Evolutionary conservation across 129 eudicot species (phyloP).

Genomic region (Flaveria linearis): DNA sequence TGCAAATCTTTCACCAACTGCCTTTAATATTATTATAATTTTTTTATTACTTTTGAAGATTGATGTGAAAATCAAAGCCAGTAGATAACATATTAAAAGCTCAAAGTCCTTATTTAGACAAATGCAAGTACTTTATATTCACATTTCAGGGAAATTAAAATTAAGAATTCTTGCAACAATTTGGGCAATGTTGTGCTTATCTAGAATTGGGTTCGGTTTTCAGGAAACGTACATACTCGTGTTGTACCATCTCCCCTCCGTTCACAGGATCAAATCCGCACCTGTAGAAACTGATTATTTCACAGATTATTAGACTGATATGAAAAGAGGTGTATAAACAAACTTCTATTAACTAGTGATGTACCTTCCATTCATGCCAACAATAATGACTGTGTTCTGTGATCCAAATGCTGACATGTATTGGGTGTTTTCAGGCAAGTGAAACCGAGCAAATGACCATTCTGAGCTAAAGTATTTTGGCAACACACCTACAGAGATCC

Average conservation of each 20-base stretch:
- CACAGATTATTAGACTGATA: conserved; percentile 23
- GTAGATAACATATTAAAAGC: conserved; percentile 18
- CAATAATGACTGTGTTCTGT: conserved; percentile 65
- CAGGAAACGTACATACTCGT: conserved; percentile 73
- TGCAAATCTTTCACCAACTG: conserved; percentile 24
- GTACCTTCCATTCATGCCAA: conserved; percentile 88
- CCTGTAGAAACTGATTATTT: conserved; percentile 72
- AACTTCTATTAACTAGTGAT: not conserved
- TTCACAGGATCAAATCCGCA: conserved; percentile 91
- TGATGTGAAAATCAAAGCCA: not conserved
- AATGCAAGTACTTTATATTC: conserved; percentile 37
- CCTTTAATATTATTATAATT: conserved; percentile 9
- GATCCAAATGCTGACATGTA: conserved; percentile 87
- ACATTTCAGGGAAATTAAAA: conserved; percentile 33
- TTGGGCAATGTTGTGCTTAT: conserved; percentile 28
- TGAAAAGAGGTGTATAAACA: not conserved
- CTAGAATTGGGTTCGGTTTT: conserved; percentile 54
- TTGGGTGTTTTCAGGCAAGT: conserved; percentile 71
- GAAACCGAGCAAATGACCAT: conserved; percentile 98
- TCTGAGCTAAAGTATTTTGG: conserved; percentile 96
- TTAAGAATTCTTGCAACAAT: conserved; percentile 16
- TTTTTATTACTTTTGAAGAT: not conserved
- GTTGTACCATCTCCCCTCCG: conserved; percentile 94
- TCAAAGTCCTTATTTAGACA: conserved; percentile 31
- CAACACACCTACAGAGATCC: conserved; percentile 59